Evolutionary conservation across 2,329 filamentous ascomycete genomes (phyloP), one percentile per base, ranked within the genome.

Genomic region (Calcarisporium arbuscula): DNA sequence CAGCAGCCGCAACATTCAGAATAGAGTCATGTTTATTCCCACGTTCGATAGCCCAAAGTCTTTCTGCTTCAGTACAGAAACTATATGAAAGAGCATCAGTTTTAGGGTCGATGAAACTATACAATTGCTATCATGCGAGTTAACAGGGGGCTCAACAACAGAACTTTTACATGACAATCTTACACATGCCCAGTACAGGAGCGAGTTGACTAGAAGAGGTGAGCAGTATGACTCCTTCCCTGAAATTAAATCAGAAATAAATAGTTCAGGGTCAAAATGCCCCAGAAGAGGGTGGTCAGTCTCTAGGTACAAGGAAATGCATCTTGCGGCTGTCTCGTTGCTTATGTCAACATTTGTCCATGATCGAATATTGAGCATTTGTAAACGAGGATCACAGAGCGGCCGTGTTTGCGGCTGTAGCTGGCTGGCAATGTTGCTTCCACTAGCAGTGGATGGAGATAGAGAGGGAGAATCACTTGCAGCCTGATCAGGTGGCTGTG

Each of bases 221-320:
- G 53, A 60, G 28, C 58, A 62, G 29, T 50, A 49, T 1, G 38
- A 33, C 2, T 34, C 22, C 18, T 35, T 39, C 4, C 40, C 39
- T 12, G 39, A 34, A 6, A 61, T 37, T 4, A 65, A 44, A 34
- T 64, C 57, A 6, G 41, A 30, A 18, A 64, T 38, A 31, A 65
- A 61, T 1, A 58, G 36, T 14, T 47, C 15, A 0, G 61, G 45
- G 18, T 62, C 50, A 32, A 65, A 65, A 1, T 50, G 35, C 2
- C 56, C 57, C 10, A 65, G 39, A 2, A 65, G 44, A 1, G 61
- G 58, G 34, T 63, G 57, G 11, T 65, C 60, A 2, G 59, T 62
- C 32, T 50, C 43, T 6, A 62, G 38, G 26, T 63, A 62, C 2
- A 62, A 34, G 2, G 58, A 62, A 14, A 63, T 56, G 17, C 47